Evolutionary conservation across 2,329 filamentous ascomycete genomes (phyloP).

Genomic region (Periconia digitata): DNA sequence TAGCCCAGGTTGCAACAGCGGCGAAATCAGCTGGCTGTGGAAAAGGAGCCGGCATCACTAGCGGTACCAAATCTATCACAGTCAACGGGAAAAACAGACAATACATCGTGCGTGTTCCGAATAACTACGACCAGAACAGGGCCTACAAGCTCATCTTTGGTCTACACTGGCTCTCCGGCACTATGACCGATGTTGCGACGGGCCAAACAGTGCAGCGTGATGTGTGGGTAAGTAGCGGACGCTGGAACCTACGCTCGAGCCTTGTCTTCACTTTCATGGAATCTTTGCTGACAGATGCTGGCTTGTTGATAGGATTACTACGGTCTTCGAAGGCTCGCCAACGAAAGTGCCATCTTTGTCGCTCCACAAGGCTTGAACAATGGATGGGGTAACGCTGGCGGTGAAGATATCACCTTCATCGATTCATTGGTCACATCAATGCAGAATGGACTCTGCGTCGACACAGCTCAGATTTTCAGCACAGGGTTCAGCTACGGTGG

Average conservation of each 20-base stretch:
- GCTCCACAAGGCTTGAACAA: conserved; percentile 44
- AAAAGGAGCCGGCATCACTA: conserved; percentile 13
- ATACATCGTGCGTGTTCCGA: conserved; percentile 31
- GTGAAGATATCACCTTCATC: conserved; percentile 48
- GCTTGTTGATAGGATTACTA: too few species aligned
- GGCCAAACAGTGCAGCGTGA: conserved; percentile 11
- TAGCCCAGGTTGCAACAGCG: too few species aligned
- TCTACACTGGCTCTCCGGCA: conserved; percentile 46
- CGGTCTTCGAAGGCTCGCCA: conserved; percentile 41
- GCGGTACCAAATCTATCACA: conserved; percentile 20
- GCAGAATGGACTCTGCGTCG: conserved; percentile 46
- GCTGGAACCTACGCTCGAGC: too few species aligned
- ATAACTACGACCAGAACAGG: conserved; percentile 44
- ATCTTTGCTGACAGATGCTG: too few species aligned
- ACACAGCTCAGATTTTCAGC: conserved; percentile 46
- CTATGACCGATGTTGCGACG: conserved; percentile 38
- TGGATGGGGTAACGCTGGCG: conserved; percentile 49
- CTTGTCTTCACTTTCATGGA: too few species aligned
- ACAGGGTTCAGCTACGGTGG: conserved; percentile 48
- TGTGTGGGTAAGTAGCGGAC: too few species aligned
- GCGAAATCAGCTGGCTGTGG: conserved; percentile 14
- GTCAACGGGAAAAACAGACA: conserved; percentile 17
- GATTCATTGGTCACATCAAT: conserved; percentile 44
- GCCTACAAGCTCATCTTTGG: conserved; percentile 48
- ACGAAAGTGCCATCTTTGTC: conserved; percentile 48